A percentile compares a stretch with the other conserved stretches of the same genome.
Evolutionary conservation across 768 basidiomycete genomes (phyloP).

Genomic region (Amanita jacksonii): DNA sequence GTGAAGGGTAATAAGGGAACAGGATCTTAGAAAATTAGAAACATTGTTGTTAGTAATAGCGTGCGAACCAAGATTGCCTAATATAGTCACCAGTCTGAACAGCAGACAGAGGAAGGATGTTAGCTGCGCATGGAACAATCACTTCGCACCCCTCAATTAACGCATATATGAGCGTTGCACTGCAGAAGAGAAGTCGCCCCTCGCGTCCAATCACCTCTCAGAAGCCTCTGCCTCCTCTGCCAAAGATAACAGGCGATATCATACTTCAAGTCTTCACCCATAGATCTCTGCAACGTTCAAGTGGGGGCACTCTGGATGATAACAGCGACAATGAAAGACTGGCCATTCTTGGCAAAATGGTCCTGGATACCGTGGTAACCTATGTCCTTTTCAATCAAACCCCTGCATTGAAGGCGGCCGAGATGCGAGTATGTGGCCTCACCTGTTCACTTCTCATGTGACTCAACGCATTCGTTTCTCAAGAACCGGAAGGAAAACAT

Average conservation of each 20-base stretch:
- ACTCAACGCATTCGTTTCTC: not conserved
- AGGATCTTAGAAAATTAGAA: not conserved
- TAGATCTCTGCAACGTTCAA: slow-evolving; percentile 41
- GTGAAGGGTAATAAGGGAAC: not conserved
- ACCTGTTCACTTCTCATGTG: slow-evolving; percentile 6
- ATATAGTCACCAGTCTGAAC: not conserved
- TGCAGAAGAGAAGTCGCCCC: slow-evolving; percentile 7
- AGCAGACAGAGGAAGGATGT: not conserved
- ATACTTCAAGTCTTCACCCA: slow-evolving; percentile 67
- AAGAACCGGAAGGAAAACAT: slow-evolving; percentile 24
- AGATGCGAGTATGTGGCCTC: slow-evolving; percentile 39
- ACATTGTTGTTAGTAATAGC: not conserved
- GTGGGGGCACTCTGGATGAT: slow-evolving; percentile 23
- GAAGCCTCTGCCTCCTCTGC: slow-evolving; percentile 39
- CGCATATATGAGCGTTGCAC: slow-evolving; percentile 5
- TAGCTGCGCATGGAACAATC: slow-evolving; percentile 6
- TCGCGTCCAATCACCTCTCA: too few species aligned
- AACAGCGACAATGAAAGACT: slow-evolving; percentile 52
- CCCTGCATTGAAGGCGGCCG: slow-evolving; percentile 37
- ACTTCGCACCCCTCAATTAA: not conserved
- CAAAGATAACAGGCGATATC: slow-evolving; percentile 38
- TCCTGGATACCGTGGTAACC: slow-evolving; percentile 38
- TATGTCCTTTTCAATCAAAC: slow-evolving; percentile 36
- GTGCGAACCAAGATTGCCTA: slow-evolving; percentile 5
- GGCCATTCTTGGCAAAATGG: slow-evolving; percentile 37